Evolutionary conservation across 2,329 filamentous ascomycete genomes (phyloP).

Genomic region (Apiospora aurea): DNA sequence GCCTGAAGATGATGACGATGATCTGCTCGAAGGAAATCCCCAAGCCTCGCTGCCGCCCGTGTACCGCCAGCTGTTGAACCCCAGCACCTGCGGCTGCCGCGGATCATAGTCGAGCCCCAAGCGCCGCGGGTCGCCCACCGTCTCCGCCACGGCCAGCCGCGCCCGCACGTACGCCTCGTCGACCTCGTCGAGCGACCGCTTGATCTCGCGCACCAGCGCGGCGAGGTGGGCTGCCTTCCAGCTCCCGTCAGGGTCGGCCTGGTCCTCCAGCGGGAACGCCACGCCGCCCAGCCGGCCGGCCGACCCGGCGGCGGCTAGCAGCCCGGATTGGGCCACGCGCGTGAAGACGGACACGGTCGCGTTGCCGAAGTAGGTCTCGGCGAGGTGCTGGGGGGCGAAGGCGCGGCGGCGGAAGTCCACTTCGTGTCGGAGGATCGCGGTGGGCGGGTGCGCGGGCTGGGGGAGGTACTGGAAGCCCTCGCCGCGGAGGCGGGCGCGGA

Average conservation of each 20-base stretch:
- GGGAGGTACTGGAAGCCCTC: neutral
- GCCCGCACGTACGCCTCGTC: neutral
- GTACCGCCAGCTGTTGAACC: neutral
- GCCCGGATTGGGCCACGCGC: neutral
- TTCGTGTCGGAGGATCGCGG: neutral
- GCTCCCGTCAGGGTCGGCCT: too few species aligned
- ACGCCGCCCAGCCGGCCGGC: too few species aligned
- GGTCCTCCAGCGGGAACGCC: neutral
- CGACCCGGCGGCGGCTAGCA: neutral
- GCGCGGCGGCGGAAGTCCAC: conserved; percentile 7
- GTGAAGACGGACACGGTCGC: conserved; percentile 1
- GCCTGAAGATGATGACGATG: too few species aligned
- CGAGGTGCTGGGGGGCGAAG: neutral
- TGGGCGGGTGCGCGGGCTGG: neutral
- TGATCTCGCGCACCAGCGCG: neutral
- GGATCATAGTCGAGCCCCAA: neutral
- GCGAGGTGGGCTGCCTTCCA: neutral
- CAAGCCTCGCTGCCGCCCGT: neutral
- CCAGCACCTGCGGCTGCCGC: conserved; percentile 4
- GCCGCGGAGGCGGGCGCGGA: neutral
- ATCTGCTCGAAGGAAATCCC: neutral
- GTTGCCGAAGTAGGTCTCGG: neutral
- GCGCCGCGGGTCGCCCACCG: neutral
- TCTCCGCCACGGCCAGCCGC: neutral
- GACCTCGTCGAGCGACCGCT: neutral